Evolutionary conservation across 768 basidiomycete species (phyloP), one percentile per base, ranked within the genome.

Genomic region (Exsudoporus frostii): DNA sequence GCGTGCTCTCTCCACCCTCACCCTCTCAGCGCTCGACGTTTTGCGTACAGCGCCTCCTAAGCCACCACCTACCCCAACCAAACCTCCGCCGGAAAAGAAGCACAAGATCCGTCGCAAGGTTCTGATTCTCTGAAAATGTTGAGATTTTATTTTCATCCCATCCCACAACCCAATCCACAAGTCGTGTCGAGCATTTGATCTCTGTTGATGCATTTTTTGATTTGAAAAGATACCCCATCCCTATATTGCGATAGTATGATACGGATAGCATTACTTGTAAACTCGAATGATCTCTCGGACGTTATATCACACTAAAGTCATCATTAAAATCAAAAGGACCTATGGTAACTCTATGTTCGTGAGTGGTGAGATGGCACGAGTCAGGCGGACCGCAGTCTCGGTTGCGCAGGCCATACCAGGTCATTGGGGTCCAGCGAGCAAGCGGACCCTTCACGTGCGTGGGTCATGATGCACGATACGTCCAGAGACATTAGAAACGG

Each of bases 401-500:
- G 40, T 42, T 43, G 37, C 32, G 49, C 41, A 38, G 22, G 14
- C 34, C 5, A 43, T 55, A 43, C 49, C 45, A 15, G 11, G 14
- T 34, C 38, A 27, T 38, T 33, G 27, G 32, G 17, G n/a, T 10
- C 11, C 48, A 15, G n/a, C 29, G 10, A 19, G 30, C 24, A 14
- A 10, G 40, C 4, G 24, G 30, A 34, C 19, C 30, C 17, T 40
- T 41, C 37, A 41, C 33, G 44, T 50, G 38, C 39, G 33, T 49
- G 48, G 19, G 27, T 48, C 38, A 54, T 19, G 39, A 24, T 17
- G 13, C 25, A 20, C 36, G 44, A 41, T 38, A 47, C 33, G 42
- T 40, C 39, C 39, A 43, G 14, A 53, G 38, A 24, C 25, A 41
- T 77, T 68, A 88, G 64, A 89, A 87, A 14, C 85, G 80, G 20